phyloP scores from a whole-genome alignment of 2,329 filamentous ascomycete genomes.

The Apiospora arundinis region DNA sequence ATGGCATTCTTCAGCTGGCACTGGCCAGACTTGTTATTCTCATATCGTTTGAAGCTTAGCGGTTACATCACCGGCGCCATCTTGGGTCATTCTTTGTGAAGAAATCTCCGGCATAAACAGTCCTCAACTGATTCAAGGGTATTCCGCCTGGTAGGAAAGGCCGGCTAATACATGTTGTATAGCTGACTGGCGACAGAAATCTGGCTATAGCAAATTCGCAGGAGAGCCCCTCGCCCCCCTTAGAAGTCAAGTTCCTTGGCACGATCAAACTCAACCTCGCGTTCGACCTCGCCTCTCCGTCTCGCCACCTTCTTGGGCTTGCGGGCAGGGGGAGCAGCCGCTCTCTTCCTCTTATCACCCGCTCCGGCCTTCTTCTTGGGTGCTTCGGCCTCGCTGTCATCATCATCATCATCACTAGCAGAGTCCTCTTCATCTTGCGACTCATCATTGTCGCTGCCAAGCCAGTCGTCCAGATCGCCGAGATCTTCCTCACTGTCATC shows the following conservation, averaged over 20 bases:
- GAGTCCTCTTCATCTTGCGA: slow-evolving; percentile 64
- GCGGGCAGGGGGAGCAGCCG: slow-evolving; percentile 38
- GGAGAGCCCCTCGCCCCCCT: background rate
- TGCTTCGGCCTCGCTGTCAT: slow-evolving; percentile 64
- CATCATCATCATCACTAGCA: slow-evolving; percentile 63
- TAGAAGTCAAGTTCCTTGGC: slow-evolving; percentile 41
- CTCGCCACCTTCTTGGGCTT: slow-evolving; percentile 64
- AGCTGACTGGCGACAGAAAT: background rate
- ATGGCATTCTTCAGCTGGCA: background rate
- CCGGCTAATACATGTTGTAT: background rate
- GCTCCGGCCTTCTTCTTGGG: slow-evolving; percentile 54
- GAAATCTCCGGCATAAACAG: background rate
- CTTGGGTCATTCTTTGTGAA: background rate
- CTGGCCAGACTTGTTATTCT: background rate
- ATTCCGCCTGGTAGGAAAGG: background rate
- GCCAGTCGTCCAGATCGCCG: slow-evolving; percentile 88
- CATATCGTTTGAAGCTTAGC: background rate
- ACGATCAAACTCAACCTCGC: slow-evolving; percentile 68
- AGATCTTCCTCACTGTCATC: slow-evolving; percentile 84
- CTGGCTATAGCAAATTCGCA: background rate
- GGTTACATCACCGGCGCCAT: slow-evolving; percentile 5
- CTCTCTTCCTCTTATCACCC: slow-evolving; percentile 55
- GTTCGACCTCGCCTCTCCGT: slow-evolving; percentile 75
- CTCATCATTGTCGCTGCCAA: slow-evolving; percentile 72
- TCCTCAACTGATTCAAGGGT: background rate